Conservation (phyloP, 169 alveolate species). For the Plasmodium vinckei region DNA sequence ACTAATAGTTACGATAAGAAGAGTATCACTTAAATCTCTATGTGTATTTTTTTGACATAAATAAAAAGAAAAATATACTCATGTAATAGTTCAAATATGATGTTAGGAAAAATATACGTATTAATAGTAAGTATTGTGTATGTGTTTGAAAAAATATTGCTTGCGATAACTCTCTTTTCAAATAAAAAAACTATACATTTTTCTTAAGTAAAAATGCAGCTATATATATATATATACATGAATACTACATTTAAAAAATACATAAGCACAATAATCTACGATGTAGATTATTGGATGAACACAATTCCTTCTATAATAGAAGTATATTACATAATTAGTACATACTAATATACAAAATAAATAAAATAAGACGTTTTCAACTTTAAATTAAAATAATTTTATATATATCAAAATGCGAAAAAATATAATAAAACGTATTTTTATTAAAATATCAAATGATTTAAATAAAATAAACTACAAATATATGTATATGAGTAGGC, state of each 20-base stretch:
- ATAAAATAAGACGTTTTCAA: not conserved
- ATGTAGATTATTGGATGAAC: constrained; percentile 11
- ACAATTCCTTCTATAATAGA: not conserved
- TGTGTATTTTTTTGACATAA: constrained; percentile 21
- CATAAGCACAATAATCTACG: constrained; percentile 6
- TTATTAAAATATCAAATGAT: constrained; percentile 25
- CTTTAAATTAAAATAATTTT: too few species aligned
- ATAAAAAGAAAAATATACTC: too few species aligned
- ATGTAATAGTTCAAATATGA: too few species aligned
- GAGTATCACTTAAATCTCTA: not conserved
- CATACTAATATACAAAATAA: constrained; percentile 12
- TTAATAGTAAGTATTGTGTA: not conserved
- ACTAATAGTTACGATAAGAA: constrained; percentile 16
- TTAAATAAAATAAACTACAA: not conserved
- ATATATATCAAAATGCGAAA: not conserved
- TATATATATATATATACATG: constrained; percentile 4
- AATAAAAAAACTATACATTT: constrained; percentile 7
- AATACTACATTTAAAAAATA: constrained; percentile 19
- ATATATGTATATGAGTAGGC: not conserved
- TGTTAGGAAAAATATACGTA: too few species aligned
- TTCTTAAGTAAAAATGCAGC: constrained; percentile 19
- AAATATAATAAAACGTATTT: not conserved
- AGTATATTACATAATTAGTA: constrained; percentile 30
- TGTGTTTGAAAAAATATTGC: constrained; percentile 1
- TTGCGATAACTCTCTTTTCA: constrained; percentile 13